These are phyloP conservation scores for Phaeosphaeria sp. DNA, from an alignment of 2,329 filamentous ascomycete species.

Conservation along the genomic window DNA sequence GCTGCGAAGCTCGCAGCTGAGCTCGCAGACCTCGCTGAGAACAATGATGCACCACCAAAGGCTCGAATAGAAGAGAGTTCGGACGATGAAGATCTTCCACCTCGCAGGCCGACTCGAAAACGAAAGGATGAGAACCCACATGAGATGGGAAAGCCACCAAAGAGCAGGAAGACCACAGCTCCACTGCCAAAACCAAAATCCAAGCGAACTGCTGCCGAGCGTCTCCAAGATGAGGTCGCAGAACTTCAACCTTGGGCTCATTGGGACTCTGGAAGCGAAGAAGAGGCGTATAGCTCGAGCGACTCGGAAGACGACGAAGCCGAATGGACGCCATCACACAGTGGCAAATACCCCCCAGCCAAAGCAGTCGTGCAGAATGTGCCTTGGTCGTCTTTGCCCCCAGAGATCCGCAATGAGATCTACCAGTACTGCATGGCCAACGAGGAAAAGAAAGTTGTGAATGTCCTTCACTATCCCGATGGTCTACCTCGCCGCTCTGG, in stretches of 20 bases:
- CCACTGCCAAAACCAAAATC: background rate
- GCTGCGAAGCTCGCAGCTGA: background rate
- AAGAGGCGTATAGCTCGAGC: background rate
- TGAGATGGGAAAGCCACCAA: background rate
- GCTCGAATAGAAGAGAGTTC: background rate
- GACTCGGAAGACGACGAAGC: slow-evolving; percentile 1
- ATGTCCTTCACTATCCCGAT: slow-evolving; percentile 9
- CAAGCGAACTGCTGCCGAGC: background rate
- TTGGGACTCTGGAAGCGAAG: too few relatives aligned
- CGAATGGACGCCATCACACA: background rate
- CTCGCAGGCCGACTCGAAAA: background rate
- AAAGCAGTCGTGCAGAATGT: slow-evolving; percentile 5
- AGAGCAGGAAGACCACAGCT: background rate
- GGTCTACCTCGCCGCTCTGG: slow-evolving; percentile 10
- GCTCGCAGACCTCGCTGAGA: slow-evolving; percentile 8
- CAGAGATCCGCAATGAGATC: slow-evolving; percentile 12
- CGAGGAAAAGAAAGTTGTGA: slow-evolving; percentile 7
- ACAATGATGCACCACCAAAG: slow-evolving; percentile 8
- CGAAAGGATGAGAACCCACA: background rate
- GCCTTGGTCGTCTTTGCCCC: slow-evolving; percentile 3
- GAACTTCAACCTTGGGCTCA: background rate
- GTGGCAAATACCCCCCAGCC: slow-evolving; percentile 4
- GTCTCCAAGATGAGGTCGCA: background rate
- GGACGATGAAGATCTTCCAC: background rate
- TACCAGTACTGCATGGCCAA: slow-evolving; percentile 8